Evolutionary conservation across 1,139 yeast species (phyloP).

Genomic region (Diutina catenulata): DNA sequence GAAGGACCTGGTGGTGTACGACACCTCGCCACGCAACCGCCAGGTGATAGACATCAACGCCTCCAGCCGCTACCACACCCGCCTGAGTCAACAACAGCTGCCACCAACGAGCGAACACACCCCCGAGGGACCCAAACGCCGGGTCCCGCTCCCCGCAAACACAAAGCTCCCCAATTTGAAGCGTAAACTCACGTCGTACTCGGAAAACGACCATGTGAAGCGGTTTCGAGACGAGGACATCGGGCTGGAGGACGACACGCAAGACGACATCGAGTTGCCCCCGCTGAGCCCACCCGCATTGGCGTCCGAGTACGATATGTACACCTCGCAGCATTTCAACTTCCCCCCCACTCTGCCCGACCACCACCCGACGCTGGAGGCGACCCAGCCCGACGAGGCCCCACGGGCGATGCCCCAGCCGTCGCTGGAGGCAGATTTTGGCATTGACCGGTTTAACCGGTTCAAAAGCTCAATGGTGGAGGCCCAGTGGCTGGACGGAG

Average conservation of each 20-base stretch:
- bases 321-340: background rate
- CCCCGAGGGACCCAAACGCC: constrained; percentile 11
- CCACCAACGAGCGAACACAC: too few species aligned
- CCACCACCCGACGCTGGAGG: background rate
- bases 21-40: constrained; percentile 26
- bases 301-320: background rate
- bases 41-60: constrained; percentile 29
- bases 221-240: constrained; percentile 21
- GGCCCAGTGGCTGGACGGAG: background rate
- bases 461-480: constrained; percentile 12
- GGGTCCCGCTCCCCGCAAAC: constrained; percentile 14
- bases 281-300: constrained; percentile 5
- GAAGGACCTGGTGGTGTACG: too few species aligned
- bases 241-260: constrained; percentile 6
- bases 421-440: constrained; percentile 32
- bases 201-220: constrained; percentile 33
- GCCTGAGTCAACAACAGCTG: too few species aligned
- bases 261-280: constrained; percentile 6
- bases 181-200: constrained; percentile 31
- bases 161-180: constrained; percentile 24
- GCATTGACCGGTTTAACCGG: constrained; percentile 33
- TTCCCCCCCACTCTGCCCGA: constrained; percentile 1
- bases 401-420: constrained; percentile 12
- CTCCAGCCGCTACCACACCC: constrained; percentile 23
- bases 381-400: constrained; percentile 2